Evolutionary conservation across 73 alveolate genomes (phyloP), one percentile per base, ranked within the genome.

Genomic region (Paramecium biaurelia): DNA sequence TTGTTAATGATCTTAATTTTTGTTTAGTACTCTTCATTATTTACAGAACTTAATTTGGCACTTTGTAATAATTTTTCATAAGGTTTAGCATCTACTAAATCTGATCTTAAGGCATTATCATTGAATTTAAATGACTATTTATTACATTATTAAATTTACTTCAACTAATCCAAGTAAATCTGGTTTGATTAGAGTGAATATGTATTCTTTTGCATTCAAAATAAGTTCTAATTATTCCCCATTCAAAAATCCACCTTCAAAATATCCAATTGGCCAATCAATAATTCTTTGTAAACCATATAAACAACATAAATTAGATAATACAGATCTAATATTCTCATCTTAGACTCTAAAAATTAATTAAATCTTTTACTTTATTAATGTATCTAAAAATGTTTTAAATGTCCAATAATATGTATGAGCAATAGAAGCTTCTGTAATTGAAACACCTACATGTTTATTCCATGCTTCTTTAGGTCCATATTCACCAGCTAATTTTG

Each of bases 391-490:
- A 49, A 89, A 89, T 43, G 74, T 70, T 41, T 89, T 89, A 63
- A 89, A 70, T 18, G 87, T 89, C 42, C 70, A 89, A 45, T 89
- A 89, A 45, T 89, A 85, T 14, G 85, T 89, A 49, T 89, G 94
- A 43, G 94, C 67, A 23, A 82, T 47, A 15, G 94, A 63, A 41
- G 94, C 94, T 45, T 89, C 94, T 23, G 92, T 70, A 28, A 89
- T 57, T 24, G 84, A 42, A 38, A 82, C 57, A 2, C 94, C 94
- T 38, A 57, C 74, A 89, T 76, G 92, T 26, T 63, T 89, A 53
- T 89, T 82, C 85, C 85, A 89, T 38, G 94, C 94, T 70, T 89
- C 94, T 43, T 89, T 89, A n/a, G 94, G 94, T 43, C 90, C 90
- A 24, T 42, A 45, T 42, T 89, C 94, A 28, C 92, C 87, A 63